These are phyloP conservation scores for Oxyria digyna DNA, from an alignment of 148 eudicot species.

Conservation along the genomic window DNA sequence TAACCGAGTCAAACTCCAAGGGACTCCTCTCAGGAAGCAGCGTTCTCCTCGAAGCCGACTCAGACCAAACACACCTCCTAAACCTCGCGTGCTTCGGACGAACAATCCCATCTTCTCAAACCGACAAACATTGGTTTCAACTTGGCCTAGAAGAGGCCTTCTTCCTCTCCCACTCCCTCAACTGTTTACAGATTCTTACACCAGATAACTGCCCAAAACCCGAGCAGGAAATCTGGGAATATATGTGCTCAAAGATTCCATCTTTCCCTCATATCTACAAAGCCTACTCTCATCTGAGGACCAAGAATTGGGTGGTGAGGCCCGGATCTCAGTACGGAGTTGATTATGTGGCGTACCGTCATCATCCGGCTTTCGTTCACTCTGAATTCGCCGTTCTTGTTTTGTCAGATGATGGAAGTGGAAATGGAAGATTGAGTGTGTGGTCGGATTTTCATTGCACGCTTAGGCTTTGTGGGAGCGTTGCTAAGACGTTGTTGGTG, in stretches of 20 bases:
- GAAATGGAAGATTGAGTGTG: conserved; percentile 31
- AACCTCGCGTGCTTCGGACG: conserved; percentile 62
- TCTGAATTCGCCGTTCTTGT: conserved; percentile 74
- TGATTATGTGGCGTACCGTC: conserved; percentile 74
- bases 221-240: conserved; percentile 39
- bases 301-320: conserved; percentile 71
- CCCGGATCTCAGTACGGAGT: conserved; percentile 72
- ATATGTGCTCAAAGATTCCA: conserved; percentile 33
- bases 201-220: conserved; percentile 21
- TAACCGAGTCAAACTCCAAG: conserved; percentile 25
- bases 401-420: conserved; percentile 21
- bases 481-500: conserved; percentile 65
- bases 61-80: conserved; percentile 42
- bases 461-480: conserved; percentile 62
- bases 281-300: conserved; percentile 54
- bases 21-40: conserved; percentile 45
- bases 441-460: conserved; percentile 80
- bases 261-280: conserved; percentile 32
- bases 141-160: conserved; percentile 58
- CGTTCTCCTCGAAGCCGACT: conserved; percentile 32
- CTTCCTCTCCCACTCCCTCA: conserved; percentile 35
- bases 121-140: conserved; percentile 55
- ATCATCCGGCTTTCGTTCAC: conserved; percentile 68
- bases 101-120: conserved; percentile 34
- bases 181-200: conserved; percentile 41